phyloP scores from a whole-genome alignment of 2,329 filamentous ascomycete species.

The Phoma sp. region DNA sequence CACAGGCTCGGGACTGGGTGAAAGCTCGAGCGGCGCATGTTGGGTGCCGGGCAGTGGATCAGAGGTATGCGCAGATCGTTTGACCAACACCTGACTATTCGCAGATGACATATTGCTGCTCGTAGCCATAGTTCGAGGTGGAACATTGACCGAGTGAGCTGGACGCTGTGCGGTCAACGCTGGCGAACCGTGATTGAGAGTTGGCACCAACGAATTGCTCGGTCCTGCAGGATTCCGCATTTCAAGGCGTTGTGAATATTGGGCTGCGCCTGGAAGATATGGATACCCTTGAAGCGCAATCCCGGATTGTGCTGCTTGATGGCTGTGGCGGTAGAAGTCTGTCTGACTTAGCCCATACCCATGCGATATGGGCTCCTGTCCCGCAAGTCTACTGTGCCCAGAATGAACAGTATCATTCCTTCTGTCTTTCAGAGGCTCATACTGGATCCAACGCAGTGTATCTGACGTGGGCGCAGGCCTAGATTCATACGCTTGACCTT shows the following conservation, averaged over 20 bases:
- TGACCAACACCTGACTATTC: not conserved
- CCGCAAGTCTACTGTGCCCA: not conserved
- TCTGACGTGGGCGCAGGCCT: not conserved
- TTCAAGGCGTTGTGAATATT: not conserved
- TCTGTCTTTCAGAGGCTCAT: not conserved
- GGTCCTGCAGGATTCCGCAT: not conserved
- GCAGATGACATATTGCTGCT: no score
- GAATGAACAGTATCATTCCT: not conserved
- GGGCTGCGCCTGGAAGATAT: not conserved
- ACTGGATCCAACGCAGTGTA: not conserved
- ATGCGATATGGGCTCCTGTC: not conserved
- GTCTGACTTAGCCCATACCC: not conserved
- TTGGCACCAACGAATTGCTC: no score
- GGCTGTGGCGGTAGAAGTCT: not conserved
- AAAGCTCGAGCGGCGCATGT: slow-evolving; percentile 3
- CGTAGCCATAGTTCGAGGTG: no score
- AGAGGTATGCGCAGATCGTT: not conserved
- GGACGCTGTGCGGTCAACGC: not conserved
- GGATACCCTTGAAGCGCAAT: not conserved
- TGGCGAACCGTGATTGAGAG: not conserved
- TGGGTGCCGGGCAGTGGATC: not conserved
- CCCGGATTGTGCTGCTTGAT: not conserved
- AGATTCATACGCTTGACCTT: not conserved
- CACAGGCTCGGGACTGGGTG: slow-evolving; percentile 19
- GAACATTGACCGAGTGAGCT: no score